Conservation (phyloP, 257 asterid genomes). For the Avicennia marina region DNA sequence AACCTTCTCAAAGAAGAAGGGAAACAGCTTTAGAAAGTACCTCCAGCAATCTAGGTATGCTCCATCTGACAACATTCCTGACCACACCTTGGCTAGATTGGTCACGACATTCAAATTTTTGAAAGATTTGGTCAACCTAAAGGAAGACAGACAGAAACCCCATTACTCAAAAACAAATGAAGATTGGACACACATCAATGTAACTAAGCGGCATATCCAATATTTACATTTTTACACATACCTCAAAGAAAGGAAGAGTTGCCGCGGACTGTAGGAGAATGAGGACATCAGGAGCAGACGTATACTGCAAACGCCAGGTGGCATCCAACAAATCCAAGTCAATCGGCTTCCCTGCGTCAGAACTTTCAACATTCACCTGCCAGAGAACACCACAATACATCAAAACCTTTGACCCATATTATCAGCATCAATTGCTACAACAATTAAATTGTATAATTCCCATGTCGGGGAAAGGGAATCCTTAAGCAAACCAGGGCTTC, state of each 20-base stretch:
- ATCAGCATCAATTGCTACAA: not conserved
- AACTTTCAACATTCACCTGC: conserved; percentile 64
- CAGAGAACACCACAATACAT: not conserved
- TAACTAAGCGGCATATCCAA: too few species aligned
- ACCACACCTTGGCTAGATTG: conserved; percentile 46
- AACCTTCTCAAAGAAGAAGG: not conserved
- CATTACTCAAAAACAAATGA: not conserved
- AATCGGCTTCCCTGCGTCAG: conserved; percentile 56
- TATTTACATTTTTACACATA: conserved; percentile 16
- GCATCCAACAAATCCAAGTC: conserved; percentile 61
- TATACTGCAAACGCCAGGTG: conserved; percentile 95
- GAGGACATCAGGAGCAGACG: conserved; percentile 85
- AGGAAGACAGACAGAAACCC: not conserved
- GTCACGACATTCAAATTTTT: conserved; percentile 70
- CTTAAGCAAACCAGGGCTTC: conserved; percentile 52
- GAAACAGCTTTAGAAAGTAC: conserved; percentile 32
- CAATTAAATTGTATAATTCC: not conserved
- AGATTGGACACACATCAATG: not conserved
- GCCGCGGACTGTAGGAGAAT: conserved; percentile 69
- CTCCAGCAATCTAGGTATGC: conserved; percentile 70
- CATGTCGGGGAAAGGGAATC: not conserved
- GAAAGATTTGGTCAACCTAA: conserved; percentile 78
- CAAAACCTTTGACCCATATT: not conserved
- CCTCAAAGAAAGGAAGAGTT: conserved; percentile 78
- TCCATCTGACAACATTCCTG: conserved; percentile 77